These are phyloP conservation scores for Orbilia ellipsospora DNA, from an alignment of 2,329 filamentous ascomycete species.

Conservation along the genomic window DNA sequence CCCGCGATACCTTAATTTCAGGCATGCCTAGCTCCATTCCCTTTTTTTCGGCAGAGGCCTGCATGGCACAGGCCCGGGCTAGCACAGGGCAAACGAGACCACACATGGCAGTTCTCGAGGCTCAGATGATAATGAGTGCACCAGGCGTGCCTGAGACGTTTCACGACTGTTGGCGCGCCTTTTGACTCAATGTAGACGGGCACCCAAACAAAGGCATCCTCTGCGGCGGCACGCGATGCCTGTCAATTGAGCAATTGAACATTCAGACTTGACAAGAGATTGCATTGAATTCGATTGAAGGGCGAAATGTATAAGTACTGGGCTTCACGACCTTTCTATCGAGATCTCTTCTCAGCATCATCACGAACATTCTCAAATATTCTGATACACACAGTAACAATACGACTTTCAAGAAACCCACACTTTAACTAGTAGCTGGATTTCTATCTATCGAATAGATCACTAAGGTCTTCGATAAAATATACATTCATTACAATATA, in stretches of 20 bases:
- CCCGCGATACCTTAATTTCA: conserved; percentile 13
- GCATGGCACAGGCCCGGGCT: no score
- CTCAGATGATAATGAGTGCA: no score
- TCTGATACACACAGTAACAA: background rate
- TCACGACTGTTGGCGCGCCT: background rate
- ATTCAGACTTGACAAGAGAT: background rate
- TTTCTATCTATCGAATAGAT: conserved; percentile 14
- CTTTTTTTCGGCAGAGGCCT: no score
- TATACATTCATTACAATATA: background rate
- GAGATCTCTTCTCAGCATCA: conserved; percentile 26
- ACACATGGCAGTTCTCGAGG: no score
- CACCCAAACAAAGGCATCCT: background rate
- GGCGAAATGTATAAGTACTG: conserved; percentile 32
- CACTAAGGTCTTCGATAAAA: conserved; percentile 19
- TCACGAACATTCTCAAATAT: background rate
- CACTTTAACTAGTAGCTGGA: conserved; percentile 52
- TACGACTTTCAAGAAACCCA: conserved; percentile 19
- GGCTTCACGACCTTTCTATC: background rate
- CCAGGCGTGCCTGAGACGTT: background rate
- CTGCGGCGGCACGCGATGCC: background rate
- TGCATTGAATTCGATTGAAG: background rate
- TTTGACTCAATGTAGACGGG: background rate
- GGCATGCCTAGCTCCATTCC: conserved; percentile 21
- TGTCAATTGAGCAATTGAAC: background rate
- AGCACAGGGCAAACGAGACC: no score